These are phyloP conservation scores for Lagenaria siceraria DNA, from an alignment of 306 rosid species.

Conservation along the genomic window DNA sequence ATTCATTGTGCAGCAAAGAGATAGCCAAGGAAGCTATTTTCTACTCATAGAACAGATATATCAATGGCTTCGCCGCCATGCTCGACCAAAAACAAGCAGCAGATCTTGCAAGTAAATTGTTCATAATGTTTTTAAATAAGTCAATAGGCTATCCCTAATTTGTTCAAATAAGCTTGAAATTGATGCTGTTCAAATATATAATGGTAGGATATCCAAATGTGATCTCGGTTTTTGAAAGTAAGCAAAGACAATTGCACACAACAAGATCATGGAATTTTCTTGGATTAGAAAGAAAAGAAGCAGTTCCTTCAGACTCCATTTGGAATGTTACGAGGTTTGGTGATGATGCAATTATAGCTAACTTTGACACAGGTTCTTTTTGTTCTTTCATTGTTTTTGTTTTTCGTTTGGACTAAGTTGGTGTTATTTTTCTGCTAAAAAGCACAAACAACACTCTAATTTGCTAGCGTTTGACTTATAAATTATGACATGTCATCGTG, in stretches of 20 bases:
- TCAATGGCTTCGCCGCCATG: background rate
- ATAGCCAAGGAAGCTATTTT: background rate
- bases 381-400: too few species aligned
- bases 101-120: background rate
- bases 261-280: constrained; percentile 2
- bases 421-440: background rate
- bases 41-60: background rate
- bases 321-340: background rate
- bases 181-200: background rate
- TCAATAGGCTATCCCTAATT: background rate
- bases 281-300: background rate
- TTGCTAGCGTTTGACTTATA: too few species aligned
- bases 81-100: background rate
- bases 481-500: too few species aligned
- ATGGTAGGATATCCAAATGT: background rate
- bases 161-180: background rate
- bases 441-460: too few species aligned
- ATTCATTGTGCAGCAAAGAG: background rate
- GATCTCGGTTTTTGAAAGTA: background rate
- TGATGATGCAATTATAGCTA: background rate
- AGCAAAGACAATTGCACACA: background rate
- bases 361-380: background rate
- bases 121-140: background rate
- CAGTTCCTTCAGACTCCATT: background rate
- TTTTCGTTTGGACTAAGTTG: too few species aligned